A percentile compares a stretch with the other conserved stretches of the same genome.
Evolutionary conservation across 2,329 filamentous ascomycete genomes (phyloP).

Genomic region (Ceratocystis ficicola): DNA sequence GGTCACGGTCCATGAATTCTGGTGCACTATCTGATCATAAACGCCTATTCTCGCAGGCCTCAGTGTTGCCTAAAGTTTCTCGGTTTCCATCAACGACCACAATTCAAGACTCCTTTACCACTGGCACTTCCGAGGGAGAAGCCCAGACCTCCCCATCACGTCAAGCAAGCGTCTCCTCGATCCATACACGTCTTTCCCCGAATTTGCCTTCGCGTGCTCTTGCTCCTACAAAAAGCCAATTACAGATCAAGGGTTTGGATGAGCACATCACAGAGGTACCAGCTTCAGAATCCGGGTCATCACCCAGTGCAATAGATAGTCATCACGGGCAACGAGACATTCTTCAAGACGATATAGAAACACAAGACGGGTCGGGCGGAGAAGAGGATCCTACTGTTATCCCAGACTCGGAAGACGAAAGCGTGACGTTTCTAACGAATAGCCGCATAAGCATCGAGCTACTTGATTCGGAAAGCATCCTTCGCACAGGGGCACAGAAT

Average conservation of each 20-base stretch:
- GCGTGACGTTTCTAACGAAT: neutral
- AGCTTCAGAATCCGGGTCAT: conserved; percentile 1
- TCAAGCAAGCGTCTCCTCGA: neutral
- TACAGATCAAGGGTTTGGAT: neutral
- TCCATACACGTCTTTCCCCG: neutral
- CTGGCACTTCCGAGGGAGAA: conserved; percentile 12
- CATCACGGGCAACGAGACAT: conserved; percentile 18
- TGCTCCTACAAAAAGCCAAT: neutral
- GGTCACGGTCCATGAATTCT: conserved; percentile 29
- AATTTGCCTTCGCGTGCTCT: neutral
- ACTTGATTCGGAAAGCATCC: neutral
- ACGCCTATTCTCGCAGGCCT: neutral
- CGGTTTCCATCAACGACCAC: conserved; percentile 28
- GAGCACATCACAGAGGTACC: neutral
- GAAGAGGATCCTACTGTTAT: conserved; percentile 22
- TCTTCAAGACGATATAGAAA: conserved; percentile 19
- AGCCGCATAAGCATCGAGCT: neutral
- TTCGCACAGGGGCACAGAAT: neutral
- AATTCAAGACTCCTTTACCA: conserved; percentile 37
- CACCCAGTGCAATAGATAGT: conserved; percentile 15
- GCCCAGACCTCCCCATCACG: neutral
- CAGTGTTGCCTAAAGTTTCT: neutral
- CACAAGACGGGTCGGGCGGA: conserved; percentile 17
- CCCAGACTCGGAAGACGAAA: conserved; percentile 20
- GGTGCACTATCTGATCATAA: conserved; percentile 21